Base-by-base conservation (phyloP, 257 asterid genomes). In the Capsicum pubescens region DNA sequence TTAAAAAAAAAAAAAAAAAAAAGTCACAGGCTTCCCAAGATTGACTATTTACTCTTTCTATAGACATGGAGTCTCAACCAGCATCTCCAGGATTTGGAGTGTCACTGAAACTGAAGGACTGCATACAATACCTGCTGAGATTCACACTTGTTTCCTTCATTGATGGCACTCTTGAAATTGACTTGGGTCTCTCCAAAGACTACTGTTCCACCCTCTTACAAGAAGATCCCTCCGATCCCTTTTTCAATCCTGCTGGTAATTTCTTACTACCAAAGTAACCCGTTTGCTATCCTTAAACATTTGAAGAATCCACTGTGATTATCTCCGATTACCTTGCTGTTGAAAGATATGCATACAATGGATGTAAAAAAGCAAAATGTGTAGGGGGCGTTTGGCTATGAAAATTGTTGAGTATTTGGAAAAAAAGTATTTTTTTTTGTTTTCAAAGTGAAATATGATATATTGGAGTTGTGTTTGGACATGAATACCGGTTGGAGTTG, bases 151-250 rank as follows among this genome's bases (percentile, higher is more conserved):
- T 81, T 52, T 90, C 87, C 59, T 90, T 96, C 68, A 77, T 78
- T 9, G 80, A 85, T 61, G 91, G 91, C 35, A 82, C 35, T 67
- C 69, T 82, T 58, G 90, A 91, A 87, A 39, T 89, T 63, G 85
- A 85, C 59, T 84, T 91, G 16, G 96, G 91, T 76, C 93, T 95
- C 84, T 89, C 97, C 7, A 58, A 42, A 74, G 90, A 92, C 12
- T 95, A 90, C 85, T 91, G 98, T 70, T 82, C 90, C 84, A 56
- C 84, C 72, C 98, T 95, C 39, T 93, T 94, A 84, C 86, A 71
- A 85, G 90, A 87, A 56, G 92, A 92, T 69, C 84, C 91, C 16
- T 85, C 86, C 84, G 56, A 58, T 54, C 86, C 84, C 15, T 63
- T 64, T 16, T 79, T 76, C 46, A 6, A 86, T 66, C 7, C 87